These are phyloP conservation scores for Aspergillus haitiensis DNA, from an alignment of 495 filamentous ascomycete species.

Conservation along the genomic window DNA sequence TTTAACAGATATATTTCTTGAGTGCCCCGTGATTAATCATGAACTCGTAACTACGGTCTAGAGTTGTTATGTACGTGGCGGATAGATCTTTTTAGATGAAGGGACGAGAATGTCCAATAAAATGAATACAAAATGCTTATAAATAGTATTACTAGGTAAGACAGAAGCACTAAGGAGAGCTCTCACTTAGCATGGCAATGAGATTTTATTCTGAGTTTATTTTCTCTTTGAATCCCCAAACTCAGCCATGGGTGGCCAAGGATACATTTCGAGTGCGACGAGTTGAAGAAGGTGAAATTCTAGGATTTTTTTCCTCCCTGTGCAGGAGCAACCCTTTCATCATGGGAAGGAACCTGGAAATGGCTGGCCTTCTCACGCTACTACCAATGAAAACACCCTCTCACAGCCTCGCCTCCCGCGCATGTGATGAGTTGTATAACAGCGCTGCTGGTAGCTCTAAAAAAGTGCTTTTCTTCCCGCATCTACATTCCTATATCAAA, in stretches of 20 bases:
- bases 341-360: no score
- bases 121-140: not conserved
- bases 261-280: no score
- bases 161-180: no score
- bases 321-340: no score
- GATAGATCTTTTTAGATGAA: not conserved
- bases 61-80: not conserved
- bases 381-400: not conserved
- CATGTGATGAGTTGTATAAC: not conserved
- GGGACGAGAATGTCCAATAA: constrained; percentile 1
- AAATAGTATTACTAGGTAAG: not conserved
- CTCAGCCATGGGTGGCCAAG: not conserved
- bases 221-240: not conserved
- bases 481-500: not conserved
- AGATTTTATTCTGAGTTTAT: not conserved
- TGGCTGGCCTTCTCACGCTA: not conserved
- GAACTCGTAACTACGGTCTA: not conserved
- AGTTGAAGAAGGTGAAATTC: not conserved
- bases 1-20: not conserved
- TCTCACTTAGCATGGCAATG: not conserved
- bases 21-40: not conserved
- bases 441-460: not conserved
- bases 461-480: constrained; percentile 1
- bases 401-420: constrained; percentile 1
- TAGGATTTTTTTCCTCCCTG: no score